Percentiles rank a stretch among this genome's conserved stretches.
Evolutionary conservation across 75 land plant genomes (phyloP).

Genomic region (Selaginella tamariscina): DNA sequence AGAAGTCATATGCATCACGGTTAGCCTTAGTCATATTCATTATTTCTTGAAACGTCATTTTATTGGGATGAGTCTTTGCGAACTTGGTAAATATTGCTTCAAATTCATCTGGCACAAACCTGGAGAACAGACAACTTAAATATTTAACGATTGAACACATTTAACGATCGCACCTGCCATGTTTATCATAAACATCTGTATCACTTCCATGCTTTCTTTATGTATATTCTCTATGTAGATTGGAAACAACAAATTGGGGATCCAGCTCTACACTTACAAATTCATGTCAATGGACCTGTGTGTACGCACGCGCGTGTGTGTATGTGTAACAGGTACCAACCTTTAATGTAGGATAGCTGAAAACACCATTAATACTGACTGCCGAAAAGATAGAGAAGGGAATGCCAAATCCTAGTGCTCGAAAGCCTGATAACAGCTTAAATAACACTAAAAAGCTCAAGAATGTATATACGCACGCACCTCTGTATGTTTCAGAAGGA

Average conservation of each 20-base stretch:
- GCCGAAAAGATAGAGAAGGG: constrained; percentile 31
- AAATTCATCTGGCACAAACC: constrained; percentile 50
- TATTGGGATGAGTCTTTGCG: constrained; percentile 37
- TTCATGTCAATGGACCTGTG: too few species aligned
- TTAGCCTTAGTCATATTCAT: constrained; percentile 50
- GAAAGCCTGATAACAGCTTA: constrained; percentile 46
- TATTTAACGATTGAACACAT: not conserved
- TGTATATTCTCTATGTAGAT: constrained; percentile 61
- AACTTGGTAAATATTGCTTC: constrained; percentile 69
- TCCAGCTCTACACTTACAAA: constrained; percentile 35
- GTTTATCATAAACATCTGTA: constrained; percentile 57
- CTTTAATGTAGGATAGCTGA: constrained; percentile 38
- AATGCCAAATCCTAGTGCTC: constrained; percentile 43
- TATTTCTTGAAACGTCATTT: constrained; percentile 35
- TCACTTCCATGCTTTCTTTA: constrained; percentile 69
- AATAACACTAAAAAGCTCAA: not conserved
- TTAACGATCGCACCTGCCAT: constrained; percentile 39
- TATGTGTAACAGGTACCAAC: too few species aligned
- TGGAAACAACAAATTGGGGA: constrained; percentile 51
- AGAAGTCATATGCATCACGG: constrained; percentile 38
- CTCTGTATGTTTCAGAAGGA: constrained; percentile 70
- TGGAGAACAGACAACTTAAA: constrained; percentile 17
- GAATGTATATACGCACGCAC: constrained; percentile 15
- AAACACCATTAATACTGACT: constrained; percentile 36
- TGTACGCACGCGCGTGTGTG: too few species aligned